Evolutionary conservation across 305 asterid genomes (phyloP).

Genomic region (Fraxinus sp.): DNA sequence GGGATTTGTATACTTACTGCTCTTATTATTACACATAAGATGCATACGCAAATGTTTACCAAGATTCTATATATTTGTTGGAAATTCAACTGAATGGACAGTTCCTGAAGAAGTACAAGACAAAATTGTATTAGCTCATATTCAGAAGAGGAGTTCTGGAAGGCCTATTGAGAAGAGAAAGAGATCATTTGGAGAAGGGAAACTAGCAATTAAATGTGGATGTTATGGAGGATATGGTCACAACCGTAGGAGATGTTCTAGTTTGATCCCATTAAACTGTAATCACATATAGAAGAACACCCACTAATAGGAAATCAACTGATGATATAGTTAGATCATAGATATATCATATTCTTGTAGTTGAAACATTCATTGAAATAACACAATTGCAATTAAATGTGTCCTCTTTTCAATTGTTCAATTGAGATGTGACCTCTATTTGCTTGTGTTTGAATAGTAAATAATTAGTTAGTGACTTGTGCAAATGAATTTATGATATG

Average conservation of each 20-base stretch:
- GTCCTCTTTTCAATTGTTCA: neutral
- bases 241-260: neutral
- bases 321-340: neutral
- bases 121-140: neutral
- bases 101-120: neutral
- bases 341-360: too few species aligned
- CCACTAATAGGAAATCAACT: neutral
- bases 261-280: neutral
- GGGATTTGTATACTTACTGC: neutral
- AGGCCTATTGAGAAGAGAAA: neutral
- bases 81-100: neutral
- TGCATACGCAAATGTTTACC: neutral
- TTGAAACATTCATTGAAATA: too few species aligned
- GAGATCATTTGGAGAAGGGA: neutral
- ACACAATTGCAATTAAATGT: neutral
- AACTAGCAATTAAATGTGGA: too few species aligned
- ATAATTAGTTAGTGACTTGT: neutral
- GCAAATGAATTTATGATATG: neutral
- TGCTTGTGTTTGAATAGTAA: too few species aligned
- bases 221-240: too few species aligned
- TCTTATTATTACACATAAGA: neutral
- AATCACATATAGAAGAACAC: neutral
- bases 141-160: neutral
- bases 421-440: neutral
- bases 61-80: too few species aligned